These are phyloP conservation scores for Durusdinium trenchii DNA, from an alignment of 73 alveolate genomes.

Conservation along the genomic window DNA sequence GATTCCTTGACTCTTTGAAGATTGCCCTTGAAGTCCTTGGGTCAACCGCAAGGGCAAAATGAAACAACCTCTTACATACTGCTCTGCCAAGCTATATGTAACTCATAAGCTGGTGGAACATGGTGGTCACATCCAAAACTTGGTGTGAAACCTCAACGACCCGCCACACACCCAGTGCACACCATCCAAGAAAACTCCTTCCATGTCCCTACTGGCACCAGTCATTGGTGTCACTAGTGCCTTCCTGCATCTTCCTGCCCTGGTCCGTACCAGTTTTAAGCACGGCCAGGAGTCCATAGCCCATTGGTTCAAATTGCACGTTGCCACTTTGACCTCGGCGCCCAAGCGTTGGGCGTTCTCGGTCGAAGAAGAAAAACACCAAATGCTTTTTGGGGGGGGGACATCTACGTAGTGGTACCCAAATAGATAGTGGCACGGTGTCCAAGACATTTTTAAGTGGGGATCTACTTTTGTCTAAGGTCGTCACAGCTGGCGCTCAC, in stretches of 20 bases:
- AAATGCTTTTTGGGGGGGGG: not conserved
- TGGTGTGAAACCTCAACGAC: no score
- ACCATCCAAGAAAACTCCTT: no score
- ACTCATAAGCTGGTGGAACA: no score
- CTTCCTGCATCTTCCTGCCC: no score
- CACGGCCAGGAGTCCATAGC: constrained; percentile 95
- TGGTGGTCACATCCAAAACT: no score
- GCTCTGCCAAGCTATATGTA: no score
- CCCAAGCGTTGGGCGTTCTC: not conserved
- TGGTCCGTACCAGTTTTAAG: not conserved
- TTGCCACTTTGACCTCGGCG: constrained; percentile 96
- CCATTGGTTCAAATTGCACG: constrained; percentile 97
- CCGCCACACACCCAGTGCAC: no score
- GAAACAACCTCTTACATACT: no score
- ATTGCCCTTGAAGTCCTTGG: constrained; percentile 97
- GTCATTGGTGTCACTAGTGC: no score
- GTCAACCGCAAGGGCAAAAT: not conserved
- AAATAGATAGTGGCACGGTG: not conserved
- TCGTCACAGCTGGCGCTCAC: not conserved
- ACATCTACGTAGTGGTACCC: not conserved
- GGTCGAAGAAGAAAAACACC: no score
- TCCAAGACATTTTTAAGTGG: not conserved
- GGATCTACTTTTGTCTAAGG: not conserved
- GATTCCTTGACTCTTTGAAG: constrained; percentile 97
- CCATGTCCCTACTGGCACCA: no score